Percentiles rank a stretch among this genome's conserved stretches.
Conservation (phyloP, 352 stramenopile species). For the Phytophthora aleatoria region DNA sequence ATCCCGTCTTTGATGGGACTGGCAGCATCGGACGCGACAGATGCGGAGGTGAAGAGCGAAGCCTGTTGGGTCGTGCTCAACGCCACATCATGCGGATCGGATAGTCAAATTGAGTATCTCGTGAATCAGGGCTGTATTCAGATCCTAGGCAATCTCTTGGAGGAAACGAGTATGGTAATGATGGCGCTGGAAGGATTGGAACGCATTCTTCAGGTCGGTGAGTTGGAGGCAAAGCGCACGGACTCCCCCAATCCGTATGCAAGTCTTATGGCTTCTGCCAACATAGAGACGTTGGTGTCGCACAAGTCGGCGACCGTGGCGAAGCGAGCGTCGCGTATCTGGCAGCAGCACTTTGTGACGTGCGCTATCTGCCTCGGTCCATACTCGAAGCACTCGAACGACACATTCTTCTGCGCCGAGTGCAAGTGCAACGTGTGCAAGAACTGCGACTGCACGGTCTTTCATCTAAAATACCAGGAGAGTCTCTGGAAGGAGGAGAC, state of each 20-base stretch:
- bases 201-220: slow-evolving; percentile 95
- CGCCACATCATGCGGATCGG: slow-evolving; percentile 96
- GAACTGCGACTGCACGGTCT: slow-evolving; percentile 97
- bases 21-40: slow-evolving; percentile 90
- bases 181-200: slow-evolving; percentile 98
- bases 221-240: slow-evolving; percentile 85
- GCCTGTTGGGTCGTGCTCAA: slow-evolving; percentile 99
- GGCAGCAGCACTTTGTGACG: slow-evolving; percentile 97
- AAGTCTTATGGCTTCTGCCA: slow-evolving; percentile 87
- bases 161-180: slow-evolving; percentile 98
- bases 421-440: slow-evolving; percentile 98
- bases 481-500: slow-evolving; percentile 95
- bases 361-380: slow-evolving; percentile 96
- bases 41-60: slow-evolving; percentile 97
- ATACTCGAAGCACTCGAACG: slow-evolving; percentile 95
- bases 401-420: slow-evolving; percentile 97
- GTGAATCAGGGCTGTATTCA: slow-evolving; percentile 89
- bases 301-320: slow-evolving; percentile 95
- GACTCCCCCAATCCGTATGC: slow-evolving; percentile 90
- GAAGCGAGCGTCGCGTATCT: slow-evolving; percentile 97
- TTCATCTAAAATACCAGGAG: slow-evolving; percentile 97
- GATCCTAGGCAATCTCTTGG: slow-evolving; percentile 91
- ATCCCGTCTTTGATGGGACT: slow-evolving; percentile 95
- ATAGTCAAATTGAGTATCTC: slow-evolving; percentile 93
- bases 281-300: slow-evolving; percentile 93